These are phyloP conservation scores for Penicillium janthinellum DNA, from an alignment of 2,329 filamentous ascomycete species.

Conservation along the genomic window DNA sequence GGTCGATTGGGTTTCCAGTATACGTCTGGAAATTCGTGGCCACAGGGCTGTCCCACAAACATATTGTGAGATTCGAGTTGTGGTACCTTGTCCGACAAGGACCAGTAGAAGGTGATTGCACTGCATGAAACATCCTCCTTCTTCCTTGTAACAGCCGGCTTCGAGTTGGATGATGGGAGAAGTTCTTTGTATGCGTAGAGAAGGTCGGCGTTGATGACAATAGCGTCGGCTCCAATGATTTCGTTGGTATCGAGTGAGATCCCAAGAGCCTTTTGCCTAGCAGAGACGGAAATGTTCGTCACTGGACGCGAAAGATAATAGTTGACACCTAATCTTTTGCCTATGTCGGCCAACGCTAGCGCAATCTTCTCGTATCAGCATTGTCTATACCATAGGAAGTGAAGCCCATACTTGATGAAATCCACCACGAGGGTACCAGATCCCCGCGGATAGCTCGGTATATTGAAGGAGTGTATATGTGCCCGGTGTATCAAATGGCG, in stretches of 20 bases:
- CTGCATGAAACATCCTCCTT: constrained; percentile 3
- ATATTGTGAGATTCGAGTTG: constrained; percentile 12
- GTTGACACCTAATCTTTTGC: background rate
- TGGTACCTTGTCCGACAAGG: background rate
- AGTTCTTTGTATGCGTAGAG: constrained; percentile 7
- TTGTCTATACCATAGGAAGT: background rate
- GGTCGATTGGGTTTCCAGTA: background rate
- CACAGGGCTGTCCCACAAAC: constrained; percentile 7
- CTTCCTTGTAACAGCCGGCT: background rate
- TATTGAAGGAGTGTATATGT: constrained; percentile 13
- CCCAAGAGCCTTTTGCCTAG: background rate
- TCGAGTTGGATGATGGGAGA: background rate
- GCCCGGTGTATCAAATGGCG: constrained; percentile 4
- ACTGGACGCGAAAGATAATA: background rate
- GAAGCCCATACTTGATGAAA: constrained; percentile 7
- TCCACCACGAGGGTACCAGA: constrained; percentile 11
- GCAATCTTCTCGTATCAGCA: background rate
- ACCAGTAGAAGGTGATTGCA: constrained; percentile 10
- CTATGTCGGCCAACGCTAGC: background rate
- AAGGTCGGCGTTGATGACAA: constrained; percentile 10
- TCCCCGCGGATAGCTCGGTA: constrained; percentile 1
- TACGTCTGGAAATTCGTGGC: background rate
- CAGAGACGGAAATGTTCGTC: background rate
- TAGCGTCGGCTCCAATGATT: constrained; percentile 4
- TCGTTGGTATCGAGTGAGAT: background rate